Evolutionary conservation across 2,329 filamentous ascomycete species (phyloP).

Genomic region (Ceratocystis eucalypticola): DNA sequence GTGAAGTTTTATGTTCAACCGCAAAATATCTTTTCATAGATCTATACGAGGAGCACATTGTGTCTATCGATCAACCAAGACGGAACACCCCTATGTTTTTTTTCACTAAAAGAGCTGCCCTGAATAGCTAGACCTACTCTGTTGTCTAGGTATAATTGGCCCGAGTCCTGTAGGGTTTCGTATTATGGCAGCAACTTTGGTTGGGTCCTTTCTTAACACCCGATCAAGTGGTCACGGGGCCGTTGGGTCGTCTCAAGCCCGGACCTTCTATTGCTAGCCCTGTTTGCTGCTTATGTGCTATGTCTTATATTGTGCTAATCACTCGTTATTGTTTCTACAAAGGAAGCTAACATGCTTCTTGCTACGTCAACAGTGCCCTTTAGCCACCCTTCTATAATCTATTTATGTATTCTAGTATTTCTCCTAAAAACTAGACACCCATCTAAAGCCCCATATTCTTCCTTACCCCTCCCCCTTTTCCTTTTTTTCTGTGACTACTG

Average conservation of each 20-base stretch:
- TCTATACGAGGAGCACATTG: neutral
- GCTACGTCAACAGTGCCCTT: neutral
- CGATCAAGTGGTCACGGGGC: neutral
- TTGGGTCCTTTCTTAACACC: neutral
- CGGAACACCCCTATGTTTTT: too few species aligned
- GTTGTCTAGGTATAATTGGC: neutral
- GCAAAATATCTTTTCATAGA: neutral
- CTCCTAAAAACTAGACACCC: neutral
- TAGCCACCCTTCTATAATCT: neutral
- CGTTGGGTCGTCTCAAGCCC: neutral
- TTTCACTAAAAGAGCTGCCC: neutral
- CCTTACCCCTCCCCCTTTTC: neutral
- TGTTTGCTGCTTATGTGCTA: neutral
- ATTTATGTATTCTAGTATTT: neutral
- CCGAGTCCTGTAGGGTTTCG: neutral
- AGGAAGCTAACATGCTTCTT: neutral
- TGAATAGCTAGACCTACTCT: neutral
- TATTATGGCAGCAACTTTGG: neutral
- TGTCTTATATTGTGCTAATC: neutral
- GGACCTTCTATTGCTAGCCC: neutral
- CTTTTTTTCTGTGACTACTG: neutral
- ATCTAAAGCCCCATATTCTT: neutral
- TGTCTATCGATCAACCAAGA: neutral
- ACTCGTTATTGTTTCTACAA: neutral
- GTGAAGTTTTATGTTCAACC: neutral